Percentiles rank a stretch among this genome's conserved stretches.
Conservation (phyloP, 1,139 yeast genomes). For the Candida mesenterica region DNA sequence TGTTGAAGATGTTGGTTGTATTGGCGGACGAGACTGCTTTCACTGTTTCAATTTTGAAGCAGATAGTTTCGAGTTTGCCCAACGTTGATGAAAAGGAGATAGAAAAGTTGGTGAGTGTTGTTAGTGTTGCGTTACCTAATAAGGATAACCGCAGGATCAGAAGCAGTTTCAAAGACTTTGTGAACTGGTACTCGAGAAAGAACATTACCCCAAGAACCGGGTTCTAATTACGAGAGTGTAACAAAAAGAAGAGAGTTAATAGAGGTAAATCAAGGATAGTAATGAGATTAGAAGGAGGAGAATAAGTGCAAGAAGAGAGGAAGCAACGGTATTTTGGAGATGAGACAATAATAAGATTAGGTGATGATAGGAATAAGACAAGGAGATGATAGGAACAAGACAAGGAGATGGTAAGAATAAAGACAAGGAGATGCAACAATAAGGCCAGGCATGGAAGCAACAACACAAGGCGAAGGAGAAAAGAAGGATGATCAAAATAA, state of each 20-base stretch:
- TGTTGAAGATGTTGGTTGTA: slow-evolving; percentile 64
- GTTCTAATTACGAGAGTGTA: slow-evolving; percentile 2
- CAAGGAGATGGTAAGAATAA: too few species aligned
- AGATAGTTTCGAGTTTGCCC: slow-evolving; percentile 56
- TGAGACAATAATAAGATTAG: too few species aligned
- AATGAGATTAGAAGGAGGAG: too few species aligned
- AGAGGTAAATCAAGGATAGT: not conserved
- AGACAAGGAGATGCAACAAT: too few species aligned
- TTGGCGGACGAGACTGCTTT: slow-evolving; percentile 37
- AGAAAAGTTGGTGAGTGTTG: slow-evolving; percentile 53
- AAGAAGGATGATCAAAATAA: too few species aligned
- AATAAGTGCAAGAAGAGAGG: not conserved
- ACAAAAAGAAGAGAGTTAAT: too few species aligned
- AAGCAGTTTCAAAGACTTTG: slow-evolving; percentile 68
- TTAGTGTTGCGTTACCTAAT: slow-evolving; percentile 60
- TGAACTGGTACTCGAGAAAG: slow-evolving; percentile 80
- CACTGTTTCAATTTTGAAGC: slow-evolving; percentile 59
- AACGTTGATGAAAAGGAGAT: slow-evolving; percentile 68
- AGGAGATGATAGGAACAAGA: too few species aligned
- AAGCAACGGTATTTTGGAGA: too few species aligned
- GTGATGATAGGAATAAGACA: too few species aligned
- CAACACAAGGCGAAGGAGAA: too few species aligned
- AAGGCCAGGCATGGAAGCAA: too few species aligned
- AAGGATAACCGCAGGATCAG: slow-evolving; percentile 76
- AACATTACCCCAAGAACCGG: slow-evolving; percentile 56